These are phyloP conservation scores for Neonectria hederae DNA, from an alignment of 2,329 filamentous ascomycete species.

Conservation along the genomic window DNA sequence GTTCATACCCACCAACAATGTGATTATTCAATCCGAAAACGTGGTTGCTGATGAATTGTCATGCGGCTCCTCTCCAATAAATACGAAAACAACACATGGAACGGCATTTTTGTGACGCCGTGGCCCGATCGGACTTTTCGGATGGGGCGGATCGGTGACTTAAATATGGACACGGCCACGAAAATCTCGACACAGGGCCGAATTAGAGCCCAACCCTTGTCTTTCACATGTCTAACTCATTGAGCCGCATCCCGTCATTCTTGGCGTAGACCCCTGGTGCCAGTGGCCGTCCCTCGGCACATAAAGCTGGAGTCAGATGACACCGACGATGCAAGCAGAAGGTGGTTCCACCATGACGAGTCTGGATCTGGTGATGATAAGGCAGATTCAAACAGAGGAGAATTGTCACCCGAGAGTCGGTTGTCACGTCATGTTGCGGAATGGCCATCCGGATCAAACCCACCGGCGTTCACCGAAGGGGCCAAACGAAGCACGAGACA, in stretches of 20 bases:
- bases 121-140: not conserved
- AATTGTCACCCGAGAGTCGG: not conserved
- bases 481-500: not conserved
- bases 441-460: not conserved
- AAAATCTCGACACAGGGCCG: no score
- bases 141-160: not conserved
- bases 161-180: no score
- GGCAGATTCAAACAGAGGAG: not conserved
- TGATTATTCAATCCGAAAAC: not conserved
- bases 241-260: not conserved
- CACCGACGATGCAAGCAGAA: not conserved
- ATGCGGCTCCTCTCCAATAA: not conserved
- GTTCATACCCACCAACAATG: not conserved
- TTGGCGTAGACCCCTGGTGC: not conserved
- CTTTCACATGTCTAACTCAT: not conserved
- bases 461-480: not conserved
- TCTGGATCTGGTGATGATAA: not conserved
- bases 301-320: not conserved
- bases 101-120: not conserved
- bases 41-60: not conserved
- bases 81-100: not conserved
- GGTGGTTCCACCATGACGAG: slow-evolving; percentile 4
- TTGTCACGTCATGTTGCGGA: not conserved
- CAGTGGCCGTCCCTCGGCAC: not conserved
- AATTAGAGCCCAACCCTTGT: not conserved